Evolutionary conservation across 1,284 basidiomycete genomes (phyloP).

Genomic region (Malassezia psittaci): DNA sequence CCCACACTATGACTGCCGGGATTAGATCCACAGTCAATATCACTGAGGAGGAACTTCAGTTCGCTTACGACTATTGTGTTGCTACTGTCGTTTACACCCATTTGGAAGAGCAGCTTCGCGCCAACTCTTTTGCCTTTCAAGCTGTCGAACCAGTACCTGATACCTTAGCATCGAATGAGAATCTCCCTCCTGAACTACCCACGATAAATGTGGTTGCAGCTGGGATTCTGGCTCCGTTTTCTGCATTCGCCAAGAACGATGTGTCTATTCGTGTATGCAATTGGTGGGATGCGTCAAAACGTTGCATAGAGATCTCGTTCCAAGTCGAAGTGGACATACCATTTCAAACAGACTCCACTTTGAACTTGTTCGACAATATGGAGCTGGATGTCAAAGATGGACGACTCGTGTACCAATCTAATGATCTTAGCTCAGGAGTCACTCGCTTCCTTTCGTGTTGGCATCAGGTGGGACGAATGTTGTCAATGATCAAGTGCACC

Average conservation of each 20-base stretch:
- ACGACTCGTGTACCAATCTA: background rate
- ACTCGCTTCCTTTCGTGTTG: slow-evolving; percentile 1
- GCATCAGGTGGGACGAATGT: slow-evolving; percentile 9
- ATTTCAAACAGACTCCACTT: background rate
- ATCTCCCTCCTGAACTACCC: too few relatives aligned
- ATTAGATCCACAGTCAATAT: background rate
- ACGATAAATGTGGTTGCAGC: background rate
- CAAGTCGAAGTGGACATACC: background rate
- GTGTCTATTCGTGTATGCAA: slow-evolving; percentile 12
- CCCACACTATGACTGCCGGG: background rate
- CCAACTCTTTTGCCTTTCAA: slow-evolving; percentile 6
- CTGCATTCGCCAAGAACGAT: slow-evolving; percentile 1
- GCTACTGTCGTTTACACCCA: slow-evolving; percentile 16
- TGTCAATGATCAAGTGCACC: slow-evolving; percentile 2
- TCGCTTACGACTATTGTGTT: slow-evolving; percentile 10
- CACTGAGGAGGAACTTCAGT: slow-evolving; percentile 6
- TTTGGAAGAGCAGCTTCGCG: slow-evolving; percentile 12
- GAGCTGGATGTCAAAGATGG: background rate
- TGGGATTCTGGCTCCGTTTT: background rate
- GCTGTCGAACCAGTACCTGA: background rate
- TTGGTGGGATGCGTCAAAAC: slow-evolving; percentile 10
- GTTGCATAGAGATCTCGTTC: slow-evolving; percentile 6
- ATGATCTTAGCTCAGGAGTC: background rate
- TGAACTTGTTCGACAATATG: slow-evolving; percentile 1
- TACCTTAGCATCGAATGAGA: too few relatives aligned